Conservation (phyloP, 768 basidiomycete species). For the Amanita inopinata region DNA sequence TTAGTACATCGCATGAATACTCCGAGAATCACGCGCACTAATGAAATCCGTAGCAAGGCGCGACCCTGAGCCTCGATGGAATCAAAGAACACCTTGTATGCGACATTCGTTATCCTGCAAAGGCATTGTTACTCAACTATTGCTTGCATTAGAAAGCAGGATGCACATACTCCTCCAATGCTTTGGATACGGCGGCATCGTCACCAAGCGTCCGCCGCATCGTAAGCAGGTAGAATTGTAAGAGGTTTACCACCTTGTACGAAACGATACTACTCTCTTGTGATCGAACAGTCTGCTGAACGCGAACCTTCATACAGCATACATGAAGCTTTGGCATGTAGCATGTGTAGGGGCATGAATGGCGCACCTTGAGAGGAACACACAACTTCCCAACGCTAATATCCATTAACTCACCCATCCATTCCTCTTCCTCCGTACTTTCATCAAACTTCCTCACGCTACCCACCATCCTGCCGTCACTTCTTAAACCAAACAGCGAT, state of each 20-base stretch:
- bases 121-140: background rate
- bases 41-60: slow-evolving; percentile 39
- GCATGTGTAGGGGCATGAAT: background rate
- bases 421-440: slow-evolving; percentile 60
- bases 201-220: slow-evolving; percentile 89
- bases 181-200: slow-evolving; percentile 66
- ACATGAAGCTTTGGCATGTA: background rate
- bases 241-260: slow-evolving; percentile 89
- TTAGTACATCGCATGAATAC: background rate
- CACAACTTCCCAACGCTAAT: slow-evolving; percentile 74
- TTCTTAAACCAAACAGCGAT: slow-evolving; percentile 64
- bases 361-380: slow-evolving; percentile 75
- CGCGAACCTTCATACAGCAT: slow-evolving; percentile 47
- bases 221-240: slow-evolving; percentile 90
- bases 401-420: slow-evolving; percentile 77
- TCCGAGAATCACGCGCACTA: slow-evolving; percentile 30
- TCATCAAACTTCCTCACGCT: slow-evolving; percentile 43
- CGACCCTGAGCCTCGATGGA: slow-evolving; percentile 81
- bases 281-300: slow-evolving; percentile 87
- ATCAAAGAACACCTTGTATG: slow-evolving; percentile 82
- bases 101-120: slow-evolving; percentile 64
- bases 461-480: slow-evolving; percentile 68
- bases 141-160: background rate
- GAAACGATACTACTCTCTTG: slow-evolving; percentile 91
- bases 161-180: slow-evolving; percentile 64